Base-by-base conservation (phyloP, 352 stramenopile species). In the Plasmopara viticola region DNA sequence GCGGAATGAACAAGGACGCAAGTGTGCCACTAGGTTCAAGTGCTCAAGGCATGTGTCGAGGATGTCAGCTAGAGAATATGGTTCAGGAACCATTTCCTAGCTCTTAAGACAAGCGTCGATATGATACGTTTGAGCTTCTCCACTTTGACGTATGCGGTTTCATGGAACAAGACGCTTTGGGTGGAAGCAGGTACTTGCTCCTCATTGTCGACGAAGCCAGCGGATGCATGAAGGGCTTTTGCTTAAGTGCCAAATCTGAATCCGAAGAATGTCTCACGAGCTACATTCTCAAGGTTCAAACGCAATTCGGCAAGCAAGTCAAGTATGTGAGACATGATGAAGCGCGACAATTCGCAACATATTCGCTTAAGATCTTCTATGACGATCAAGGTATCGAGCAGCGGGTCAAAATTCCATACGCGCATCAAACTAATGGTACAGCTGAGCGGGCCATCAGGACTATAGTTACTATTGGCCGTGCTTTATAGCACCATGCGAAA, bases 341-440 rank as follows among this genome's bases (percentile, higher is more conserved):
- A 25, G 20, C 20, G 20, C 20, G 20, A 25, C 1, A 25, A 38
- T 38, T 38, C 33, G 33, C 33, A 13, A 48, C 43, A 10, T 38
- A 37, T 15, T 38, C 25, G 13, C 20, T 38, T 25, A 38, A 48
- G 43, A n/a, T 28, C 10, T 17, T 48, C 13, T 48, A 51, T 34
- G 35, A 47, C 28, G 51, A 45, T 31, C 33, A 42, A 33, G 51
- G 51, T 44, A 56, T 62, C 55, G 55, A 62, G 17, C 25, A 34
- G 47, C 55, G 57, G 17, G 20, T 31, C 10, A 53, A 38, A 9
- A 39, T 60, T 47, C 28, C 1, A 37, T 60, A 60, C 20, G 53
- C 45, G 35, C 44, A 55, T 17, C 35, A 60, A 38, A 60, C 35
- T 0, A 60, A 55, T 29, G 53, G 25, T 7, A 60, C 53, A 4